Evolutionary conservation across 2,329 filamentous ascomycete species (phyloP).

Genomic region (Microcyclospora pomicola): DNA sequence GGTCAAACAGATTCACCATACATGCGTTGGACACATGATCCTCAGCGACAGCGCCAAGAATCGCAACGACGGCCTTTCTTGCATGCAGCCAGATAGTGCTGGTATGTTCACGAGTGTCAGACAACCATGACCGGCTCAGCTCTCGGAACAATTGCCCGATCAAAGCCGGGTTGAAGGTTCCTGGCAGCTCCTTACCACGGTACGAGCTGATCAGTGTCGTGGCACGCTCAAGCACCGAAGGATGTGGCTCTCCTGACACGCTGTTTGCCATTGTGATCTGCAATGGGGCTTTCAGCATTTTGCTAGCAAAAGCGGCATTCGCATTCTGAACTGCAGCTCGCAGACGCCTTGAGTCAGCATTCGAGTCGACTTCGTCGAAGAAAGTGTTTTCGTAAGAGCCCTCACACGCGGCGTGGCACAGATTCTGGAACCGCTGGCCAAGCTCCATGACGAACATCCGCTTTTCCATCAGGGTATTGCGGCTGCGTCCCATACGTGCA

Average conservation of each 20-base stretch:
- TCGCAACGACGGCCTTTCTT: slow-evolving; percentile 1
- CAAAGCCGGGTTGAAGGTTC: slow-evolving; percentile 45
- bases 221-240: not conserved
- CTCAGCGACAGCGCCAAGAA: not conserved
- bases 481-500: no score
- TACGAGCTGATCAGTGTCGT: not conserved
- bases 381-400: no score
- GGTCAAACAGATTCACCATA: no score
- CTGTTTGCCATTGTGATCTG: not conserved
- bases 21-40: no score
- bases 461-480: no score
- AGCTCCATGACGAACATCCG: no score
- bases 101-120: slow-evolving; percentile 23
- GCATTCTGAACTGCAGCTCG: not conserved
- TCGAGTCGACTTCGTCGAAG: not conserved
- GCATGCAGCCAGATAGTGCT: slow-evolving; percentile 2
- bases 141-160: slow-evolving; percentile 46
- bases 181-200: slow-evolving; percentile 43
- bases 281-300: not conserved
- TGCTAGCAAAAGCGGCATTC: not conserved
- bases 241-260: not conserved
- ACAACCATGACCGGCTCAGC: slow-evolving; percentile 42
- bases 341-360: not conserved
- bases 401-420: no score
- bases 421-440: no score